Base-by-base conservation (phyloP, 305 asterid species). In the Fraxinus sp. region DNA sequence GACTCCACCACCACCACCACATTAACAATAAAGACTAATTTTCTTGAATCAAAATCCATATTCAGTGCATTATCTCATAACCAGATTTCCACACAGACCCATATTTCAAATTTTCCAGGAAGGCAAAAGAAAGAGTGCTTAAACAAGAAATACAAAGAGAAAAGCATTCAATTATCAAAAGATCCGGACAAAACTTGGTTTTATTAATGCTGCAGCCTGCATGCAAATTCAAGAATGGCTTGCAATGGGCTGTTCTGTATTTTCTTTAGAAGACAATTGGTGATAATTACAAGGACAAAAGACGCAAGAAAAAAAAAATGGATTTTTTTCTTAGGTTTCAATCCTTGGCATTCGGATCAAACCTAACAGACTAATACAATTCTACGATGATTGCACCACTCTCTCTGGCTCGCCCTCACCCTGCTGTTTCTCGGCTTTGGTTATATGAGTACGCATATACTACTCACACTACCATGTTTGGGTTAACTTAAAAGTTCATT, bases 1-100 rank as follows among this genome's bases (percentile, higher is more conserved):
- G 79, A 16, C 37, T 83, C 76, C 79, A 89, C 72, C 13, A 84
- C 74, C 77, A 36, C 10, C 10, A 36, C 41, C 44, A 77, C 20
- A 68, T 68, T 28, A 79, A 85, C 71, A 87, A 88, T 81, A 88
- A 66, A 73, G 44, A 88, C 52, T 37, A 24, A 52, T 78, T 84
- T 85, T 41, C 85, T 82, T 66, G 86, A 78, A 82, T 57, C 74
- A 87, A 74, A 66, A 76, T 82, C 89, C 92, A 87, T 87, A 11
- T 39, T 68, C 78, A 76, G 75, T 37, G 81, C 85, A 83, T 84
- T 80, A 78, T 76, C 77, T 84, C 78, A 82, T 18, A 62, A 16
- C 89, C 78, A 86, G 55, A 84, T 81, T 76, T 33, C 35, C 55
- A 80, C 13, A 81, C 78, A 85, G 83, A 52, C 84, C 77, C 88